Base-by-base conservation (phyloP, 2,329 filamentous ascomycete species). In the Dothideomycetes sp. region DNA sequence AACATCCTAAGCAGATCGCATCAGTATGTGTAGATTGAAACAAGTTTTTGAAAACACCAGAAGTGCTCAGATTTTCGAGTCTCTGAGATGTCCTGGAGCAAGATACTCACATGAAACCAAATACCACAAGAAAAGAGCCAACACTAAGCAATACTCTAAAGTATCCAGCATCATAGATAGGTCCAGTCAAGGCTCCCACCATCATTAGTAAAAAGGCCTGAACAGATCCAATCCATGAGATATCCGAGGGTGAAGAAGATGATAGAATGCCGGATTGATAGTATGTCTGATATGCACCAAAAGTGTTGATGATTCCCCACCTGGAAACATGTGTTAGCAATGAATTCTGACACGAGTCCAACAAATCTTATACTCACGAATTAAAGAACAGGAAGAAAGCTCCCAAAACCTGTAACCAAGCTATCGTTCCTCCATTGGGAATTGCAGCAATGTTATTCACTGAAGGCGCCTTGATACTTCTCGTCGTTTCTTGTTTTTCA, bases 31-130 rank as follows among this genome's bases (percentile, higher is more conserved):
- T n/a, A n/a, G n/a, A n/a, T n/a, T n/a, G n/a, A n/a, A n/a, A n/a
- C n/a, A n/a, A n/a, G n/a, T n/a, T n/a, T n/a, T n/a, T n/a, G n/a
- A n/a, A n/a, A n/a, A n/a, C n/a, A n/a, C n/a, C n/a, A n/a, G n/a
- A n/a, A n/a, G n/a, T n/a, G n/a, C n/a, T n/a, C n/a, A n/a, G n/a
- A n/a, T n/a, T n/a, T n/a, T n/a, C n/a, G n/a, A n/a, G n/a, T n/a
- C n/a, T n/a, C n/a, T n/a, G n/a, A n/a, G n/a, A n/a, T n/a, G n/a
- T n/a, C n/a, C n/a, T n/a, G n/a, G n/a, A n/a, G n/a, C n/a, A n/a
- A n/a, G n/a, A n/a, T n/a, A n/a, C n/a, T n/a, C n/a, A n/a, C 67
- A 71, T 71, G 35, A 67, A 62, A 4, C 69, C 69, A 24, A 71
- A 59, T 3, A 71, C 64, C 5, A 69, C 53, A 30, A 70, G 45